Evolutionary conservation across 257 asterid species (phyloP), one percentile per base, ranked within the genome.

Genomic region (Nicotiana knightiana): DNA sequence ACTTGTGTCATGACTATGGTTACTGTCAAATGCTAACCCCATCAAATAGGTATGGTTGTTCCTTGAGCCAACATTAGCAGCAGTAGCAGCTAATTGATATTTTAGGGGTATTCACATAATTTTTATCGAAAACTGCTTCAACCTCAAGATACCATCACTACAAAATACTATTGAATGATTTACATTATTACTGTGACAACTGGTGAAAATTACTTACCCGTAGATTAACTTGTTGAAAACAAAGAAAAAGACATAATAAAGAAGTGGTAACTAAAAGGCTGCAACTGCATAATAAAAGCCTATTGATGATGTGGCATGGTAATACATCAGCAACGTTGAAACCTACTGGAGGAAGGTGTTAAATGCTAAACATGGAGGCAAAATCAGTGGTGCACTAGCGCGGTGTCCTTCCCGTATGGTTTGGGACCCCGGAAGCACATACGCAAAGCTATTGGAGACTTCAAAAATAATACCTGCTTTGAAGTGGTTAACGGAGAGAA

Each of bases 1-100:
- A 26, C 26, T 26, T 73, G 79, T 48, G n/a, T 73, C 30, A 73
- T 48, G 79, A 26, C 79, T 73, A 26, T 73, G 79, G 62, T 48
- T 73, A 26, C 62, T 26, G 4, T 48, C 62, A 12, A 73, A 21
- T 6, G n/a, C 58, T 68, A 10, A 10, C 57, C 28, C 7, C 18
- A 39, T n/a, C 12, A 21, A 39, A 71, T 48, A 46, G 26, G 39
- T 73, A 48, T 35, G 24, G 58, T 13, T 71, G 15, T 24, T 73
- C 24, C 39, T 73, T 30, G 79, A 73, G 15, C 39, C 26, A 39
- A 73, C 35, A 21, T 11, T 21, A 17, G 18, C 35, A 70, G 46
- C 58, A 43, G 48, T 24, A 24, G 58, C 6, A 59, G 65, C 30
- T 21, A 30, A 6, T 30, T 65, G 71, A 65, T 28, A 30, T 32